phyloP scores from a whole-genome alignment of 2,329 filamentous ascomycete genomes.

The Sporothrix phasma region DNA sequence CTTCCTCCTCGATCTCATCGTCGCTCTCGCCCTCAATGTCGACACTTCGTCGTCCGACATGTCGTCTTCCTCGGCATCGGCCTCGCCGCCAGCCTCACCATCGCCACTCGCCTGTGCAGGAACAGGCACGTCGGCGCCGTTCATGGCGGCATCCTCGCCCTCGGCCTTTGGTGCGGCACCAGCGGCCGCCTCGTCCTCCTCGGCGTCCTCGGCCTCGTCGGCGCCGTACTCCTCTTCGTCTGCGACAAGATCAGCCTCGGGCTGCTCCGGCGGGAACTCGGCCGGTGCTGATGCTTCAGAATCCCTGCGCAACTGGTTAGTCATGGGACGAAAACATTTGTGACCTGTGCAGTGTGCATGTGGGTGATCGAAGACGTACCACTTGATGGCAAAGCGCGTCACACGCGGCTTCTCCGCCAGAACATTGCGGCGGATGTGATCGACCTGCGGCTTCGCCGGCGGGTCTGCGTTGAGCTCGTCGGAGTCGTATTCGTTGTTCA shows the following conservation, averaged over 20 bases:
- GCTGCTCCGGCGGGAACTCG: conserved; percentile 95
- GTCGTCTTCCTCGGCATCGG: conserved; percentile 27
- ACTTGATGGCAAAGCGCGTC: conserved; percentile 96
- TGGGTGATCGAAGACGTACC: conserved; percentile 60
- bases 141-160: conserved; percentile 27
- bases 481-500: conserved; percentile 97
- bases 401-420: conserved; percentile 95
- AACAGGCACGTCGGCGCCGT: conserved; percentile 22
- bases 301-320: conserved; percentile 52
- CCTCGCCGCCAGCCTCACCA: conserved; percentile 21
- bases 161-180: conserved; percentile 11
- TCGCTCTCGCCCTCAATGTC: conserved; percentile 32
- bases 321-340: not conserved
- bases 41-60: conserved; percentile 31
- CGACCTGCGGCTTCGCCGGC: conserved; percentile 82
- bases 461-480: conserved; percentile 84
- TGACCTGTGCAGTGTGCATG: too few species aligned
- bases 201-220: conserved; percentile 72
- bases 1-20: conserved; percentile 29
- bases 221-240: conserved; percentile 88
- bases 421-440: conserved; percentile 85
- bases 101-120: not conserved
- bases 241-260: conserved; percentile 76
- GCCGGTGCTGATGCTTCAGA: conserved; percentile 93
- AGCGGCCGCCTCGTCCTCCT: conserved; percentile 33